A percentile compares a stretch with the other conserved stretches of the same genome.
phyloP scores from a whole-genome alignment of 2,329 filamentous ascomycete species.

The Alternaria consortialis region DNA sequence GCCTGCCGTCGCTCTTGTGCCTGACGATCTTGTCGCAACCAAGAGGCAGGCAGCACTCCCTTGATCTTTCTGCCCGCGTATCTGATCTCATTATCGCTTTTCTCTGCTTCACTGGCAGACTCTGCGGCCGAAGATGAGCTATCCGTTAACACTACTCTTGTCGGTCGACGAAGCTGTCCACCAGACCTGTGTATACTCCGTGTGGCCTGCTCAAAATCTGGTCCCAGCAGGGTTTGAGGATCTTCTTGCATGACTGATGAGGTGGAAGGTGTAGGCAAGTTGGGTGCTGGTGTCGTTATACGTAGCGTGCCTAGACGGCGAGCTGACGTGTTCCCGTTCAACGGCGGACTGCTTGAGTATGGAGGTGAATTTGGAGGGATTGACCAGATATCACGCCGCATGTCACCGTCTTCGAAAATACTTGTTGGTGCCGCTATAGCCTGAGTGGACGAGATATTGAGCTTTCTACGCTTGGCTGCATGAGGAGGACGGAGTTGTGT shows the following conservation, averaged over 20 bases:
- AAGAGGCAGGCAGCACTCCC: slow-evolving; percentile 61
- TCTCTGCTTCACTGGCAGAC: slow-evolving; percentile 41
- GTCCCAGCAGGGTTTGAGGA: slow-evolving; percentile 18
- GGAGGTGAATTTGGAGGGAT: slow-evolving; percentile 57
- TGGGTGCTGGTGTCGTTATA: slow-evolving; percentile 19
- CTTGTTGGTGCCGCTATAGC: slow-evolving; percentile 13
- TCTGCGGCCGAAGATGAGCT: slow-evolving; percentile 30
- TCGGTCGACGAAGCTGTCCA: slow-evolving; percentile 20
- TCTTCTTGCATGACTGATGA: slow-evolving; percentile 41
- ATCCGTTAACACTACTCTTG: slow-evolving; percentile 31
- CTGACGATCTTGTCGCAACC: slow-evolving; percentile 58
- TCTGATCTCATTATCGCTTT: slow-evolving; percentile 43
- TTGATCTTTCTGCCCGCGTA: slow-evolving; percentile 55
- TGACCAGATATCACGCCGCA: slow-evolving; percentile 43
- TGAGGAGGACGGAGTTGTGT: slow-evolving; percentile 26
- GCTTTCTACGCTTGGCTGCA: slow-evolving; percentile 33
- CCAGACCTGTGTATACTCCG: slow-evolving; percentile 23
- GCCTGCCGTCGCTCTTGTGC: slow-evolving; percentile 38
- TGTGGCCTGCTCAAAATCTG: slow-evolving; percentile 34
- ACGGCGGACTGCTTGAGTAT: slow-evolving; percentile 43
- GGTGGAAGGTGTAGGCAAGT: slow-evolving; percentile 44
- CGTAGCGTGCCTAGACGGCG: slow-evolving; percentile 11
- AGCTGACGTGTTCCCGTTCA: slow-evolving; percentile 14
- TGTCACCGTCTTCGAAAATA: slow-evolving; percentile 12
- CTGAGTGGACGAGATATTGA: slow-evolving; percentile 27